phyloP scores from a whole-genome alignment of 352 stramenopile genomes.

The Discostella stelligera region DNA sequence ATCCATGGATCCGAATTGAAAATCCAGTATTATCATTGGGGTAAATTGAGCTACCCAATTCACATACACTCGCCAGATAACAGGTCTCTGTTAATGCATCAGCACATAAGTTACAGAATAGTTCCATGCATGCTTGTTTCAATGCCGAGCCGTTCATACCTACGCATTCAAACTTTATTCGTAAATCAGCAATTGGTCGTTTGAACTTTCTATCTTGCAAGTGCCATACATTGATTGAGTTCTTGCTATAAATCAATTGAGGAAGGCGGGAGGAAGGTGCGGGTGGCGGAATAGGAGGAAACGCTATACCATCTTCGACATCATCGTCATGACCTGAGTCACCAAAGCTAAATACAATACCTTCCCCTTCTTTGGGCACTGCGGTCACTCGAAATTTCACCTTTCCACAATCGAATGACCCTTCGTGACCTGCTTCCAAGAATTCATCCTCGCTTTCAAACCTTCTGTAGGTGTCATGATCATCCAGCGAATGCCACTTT shows the following conservation, averaged over 20 bases:
- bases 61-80: constrained; percentile 73
- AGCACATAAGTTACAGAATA: constrained; percentile 64
- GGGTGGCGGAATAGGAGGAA: constrained; percentile 70
- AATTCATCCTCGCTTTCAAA: constrained; percentile 16
- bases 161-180: constrained; percentile 60
- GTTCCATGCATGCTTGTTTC: constrained; percentile 66
- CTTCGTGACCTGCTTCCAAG: constrained; percentile 28
- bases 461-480: constrained; percentile 14
- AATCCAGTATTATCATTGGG: constrained; percentile 68
- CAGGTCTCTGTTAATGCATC: constrained; percentile 70
- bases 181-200: constrained; percentile 69
- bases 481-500: constrained; percentile 72
- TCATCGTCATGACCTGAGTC: constrained; percentile 69
- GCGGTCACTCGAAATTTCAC: constrained; percentile 71
- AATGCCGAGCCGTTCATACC: constrained; percentile 64
- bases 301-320: constrained; percentile 59
- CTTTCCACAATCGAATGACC: constrained; percentile 56
- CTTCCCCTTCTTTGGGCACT: constrained; percentile 56
- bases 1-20: constrained; percentile 69
- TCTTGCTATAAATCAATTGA: constrained; percentile 57
- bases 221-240: constrained; percentile 70
- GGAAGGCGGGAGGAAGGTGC: constrained; percentile 53
- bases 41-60: constrained; percentile 62
- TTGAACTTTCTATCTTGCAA: constrained; percentile 80
- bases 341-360: constrained; percentile 62